phyloP scores from a whole-genome alignment of 2,329 filamentous ascomycete species.

The Intubia oerlemansii region DNA sequence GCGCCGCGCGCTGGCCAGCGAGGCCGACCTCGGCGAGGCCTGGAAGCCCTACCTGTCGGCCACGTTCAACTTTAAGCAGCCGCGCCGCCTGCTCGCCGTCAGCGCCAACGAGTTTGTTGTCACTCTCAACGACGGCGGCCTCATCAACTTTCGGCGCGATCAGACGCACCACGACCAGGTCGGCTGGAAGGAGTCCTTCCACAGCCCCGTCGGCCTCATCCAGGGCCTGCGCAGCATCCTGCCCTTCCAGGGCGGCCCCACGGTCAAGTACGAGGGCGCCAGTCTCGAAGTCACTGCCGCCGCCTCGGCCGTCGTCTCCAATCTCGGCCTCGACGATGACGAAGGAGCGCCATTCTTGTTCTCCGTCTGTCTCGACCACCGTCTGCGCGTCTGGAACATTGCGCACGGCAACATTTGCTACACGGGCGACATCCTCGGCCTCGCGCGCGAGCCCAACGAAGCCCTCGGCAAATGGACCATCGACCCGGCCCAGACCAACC shows the following conservation, averaged over 20 bases:
- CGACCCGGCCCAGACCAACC: conserved; percentile 55
- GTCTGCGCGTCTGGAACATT: conserved; percentile 74
- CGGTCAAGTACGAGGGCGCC: conserved; percentile 38
- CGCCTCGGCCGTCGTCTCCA: conserved; percentile 35
- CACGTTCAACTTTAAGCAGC: conserved; percentile 55
- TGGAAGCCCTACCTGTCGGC: conserved; percentile 55
- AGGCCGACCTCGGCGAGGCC: conserved; percentile 53
- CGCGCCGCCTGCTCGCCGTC: conserved; percentile 62
- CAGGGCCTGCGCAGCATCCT: conserved; percentile 45
- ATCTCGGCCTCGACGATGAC: conserved; percentile 26
- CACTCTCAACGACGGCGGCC: conserved; percentile 58
- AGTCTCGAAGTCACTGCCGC: conserved; percentile 48
- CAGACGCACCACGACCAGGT: conserved; percentile 12
- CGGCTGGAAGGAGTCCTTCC: conserved; percentile 49
- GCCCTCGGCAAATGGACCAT: conserved; percentile 49
- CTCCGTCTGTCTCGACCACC: conserved; percentile 76
- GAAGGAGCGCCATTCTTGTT: conserved; percentile 34
- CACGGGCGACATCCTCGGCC: conserved; percentile 57
- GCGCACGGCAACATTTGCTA: conserved; percentile 57
- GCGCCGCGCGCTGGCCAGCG: conserved; percentile 37
- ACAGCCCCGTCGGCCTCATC: conserved; percentile 52
- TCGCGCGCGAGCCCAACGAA: conserved; percentile 43
- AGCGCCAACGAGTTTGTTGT: conserved; percentile 55
- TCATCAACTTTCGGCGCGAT: conserved; percentile 48
- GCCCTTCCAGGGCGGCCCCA: conserved; percentile 42